These are phyloP conservation scores for Yarrowia porcina DNA, from an alignment of 805 yeast genomes.

Conservation along the genomic window DNA sequence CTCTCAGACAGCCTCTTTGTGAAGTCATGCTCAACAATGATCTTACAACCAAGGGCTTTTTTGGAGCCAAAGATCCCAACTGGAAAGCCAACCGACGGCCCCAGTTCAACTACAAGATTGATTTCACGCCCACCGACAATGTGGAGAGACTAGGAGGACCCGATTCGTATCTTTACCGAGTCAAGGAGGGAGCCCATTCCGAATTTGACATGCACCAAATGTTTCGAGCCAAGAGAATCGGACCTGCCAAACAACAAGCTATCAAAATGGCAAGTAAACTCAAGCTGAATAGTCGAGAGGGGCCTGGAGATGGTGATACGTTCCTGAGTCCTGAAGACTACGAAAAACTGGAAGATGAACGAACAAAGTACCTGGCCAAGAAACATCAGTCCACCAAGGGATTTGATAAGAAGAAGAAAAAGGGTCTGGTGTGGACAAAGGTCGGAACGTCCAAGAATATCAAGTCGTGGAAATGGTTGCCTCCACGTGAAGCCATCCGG, in stretches of 20 bases:
- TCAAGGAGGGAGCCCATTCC: conserved; percentile 20
- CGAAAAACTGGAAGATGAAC: no score
- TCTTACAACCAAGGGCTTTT: not conserved
- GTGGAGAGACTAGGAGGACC: not conserved
- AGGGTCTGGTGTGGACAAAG: not conserved
- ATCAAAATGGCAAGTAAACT: no score
- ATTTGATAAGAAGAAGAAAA: not conserved
- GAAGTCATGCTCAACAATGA: conserved; percentile 12
- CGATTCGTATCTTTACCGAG: not conserved
- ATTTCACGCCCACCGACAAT: not conserved
- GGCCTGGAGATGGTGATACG: no score
- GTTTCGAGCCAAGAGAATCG: no score
- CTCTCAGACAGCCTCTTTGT: conserved; percentile 19
- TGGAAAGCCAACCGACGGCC: conserved; percentile 4
- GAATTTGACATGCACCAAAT: no score
- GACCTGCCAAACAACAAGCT: no score
- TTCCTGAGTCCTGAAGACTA: not conserved
- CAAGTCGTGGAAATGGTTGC: conserved; percentile 13
- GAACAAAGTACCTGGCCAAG: no score
- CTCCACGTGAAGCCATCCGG: not conserved
- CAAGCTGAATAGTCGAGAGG: not conserved
- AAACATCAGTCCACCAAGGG: no score
- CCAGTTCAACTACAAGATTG: not conserved
- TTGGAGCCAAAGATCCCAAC: conserved; percentile 8
- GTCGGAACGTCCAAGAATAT: conserved; percentile 3